Conservation (phyloP, 2,329 filamentous ascomycete species). For the Dendrostoma leiphaemia region DNA sequence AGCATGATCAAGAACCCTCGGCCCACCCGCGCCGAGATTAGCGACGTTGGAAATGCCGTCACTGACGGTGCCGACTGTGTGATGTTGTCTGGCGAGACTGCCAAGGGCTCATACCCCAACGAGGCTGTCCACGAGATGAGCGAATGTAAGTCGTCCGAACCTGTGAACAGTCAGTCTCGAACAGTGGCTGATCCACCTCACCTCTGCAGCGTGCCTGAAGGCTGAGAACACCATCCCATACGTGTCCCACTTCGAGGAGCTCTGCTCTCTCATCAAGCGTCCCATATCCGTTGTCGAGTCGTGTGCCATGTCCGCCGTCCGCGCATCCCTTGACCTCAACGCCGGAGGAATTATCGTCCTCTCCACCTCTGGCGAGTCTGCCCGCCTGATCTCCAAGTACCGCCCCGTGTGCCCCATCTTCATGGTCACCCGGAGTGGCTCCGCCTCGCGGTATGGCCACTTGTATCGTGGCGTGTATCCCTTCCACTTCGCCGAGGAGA, state of each 20-base stretch:
- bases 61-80: slow-evolving; percentile 98
- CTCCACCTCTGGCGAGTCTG: slow-evolving; percentile 92
- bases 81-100: slow-evolving; percentile 98
- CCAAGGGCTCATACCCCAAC: slow-evolving; percentile 91
- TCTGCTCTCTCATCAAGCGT: slow-evolving; percentile 77
- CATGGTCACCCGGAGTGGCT: slow-evolving; percentile 90
- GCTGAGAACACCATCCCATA: slow-evolving; percentile 98
- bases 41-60: slow-evolving; percentile 96
- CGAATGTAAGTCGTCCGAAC: slow-evolving; percentile 53
- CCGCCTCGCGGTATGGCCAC: slow-evolving; percentile 85
- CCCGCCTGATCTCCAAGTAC: slow-evolving; percentile 96
- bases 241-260: slow-evolving; percentile 93
- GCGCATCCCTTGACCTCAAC: slow-evolving; percentile 92
- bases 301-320: slow-evolving; percentile 94
- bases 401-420: slow-evolving; percentile 98
- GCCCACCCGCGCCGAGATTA: slow-evolving; percentile 96
- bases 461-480: slow-evolving; percentile 98
- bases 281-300: slow-evolving; percentile 89
- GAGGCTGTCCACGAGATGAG: slow-evolving; percentile 98
- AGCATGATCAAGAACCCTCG: slow-evolving; percentile 99
- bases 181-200: background rate
- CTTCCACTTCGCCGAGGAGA: slow-evolving; percentile 88
- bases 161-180: no score
- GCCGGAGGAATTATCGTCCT: slow-evolving; percentile 94
- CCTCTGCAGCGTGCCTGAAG: slow-evolving; percentile 67